These are phyloP conservation scores for Groenewaldozyma salmanticensis DNA, from an alignment of 805 yeast genomes.

Conservation along the genomic window DNA sequence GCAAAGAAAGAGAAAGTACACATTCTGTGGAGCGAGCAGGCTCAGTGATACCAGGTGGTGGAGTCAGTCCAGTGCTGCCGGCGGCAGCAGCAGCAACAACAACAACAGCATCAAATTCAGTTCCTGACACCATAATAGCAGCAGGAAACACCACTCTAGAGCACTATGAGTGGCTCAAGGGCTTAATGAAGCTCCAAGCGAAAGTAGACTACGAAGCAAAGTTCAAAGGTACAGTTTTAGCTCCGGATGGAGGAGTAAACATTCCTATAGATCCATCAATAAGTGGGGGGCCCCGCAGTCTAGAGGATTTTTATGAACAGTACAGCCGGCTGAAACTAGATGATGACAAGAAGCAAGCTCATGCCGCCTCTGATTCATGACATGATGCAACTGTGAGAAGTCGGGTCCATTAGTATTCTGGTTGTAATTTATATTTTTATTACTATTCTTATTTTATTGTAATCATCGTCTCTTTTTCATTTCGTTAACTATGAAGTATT, in stretches of 20 bases:
- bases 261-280: constrained; percentile 7
- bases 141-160: constrained; percentile 4
- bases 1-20: not conserved
- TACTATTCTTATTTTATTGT: no score
- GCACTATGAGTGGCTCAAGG: constrained; percentile 29
- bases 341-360: no score
- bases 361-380: no score
- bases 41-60: constrained; percentile 4
- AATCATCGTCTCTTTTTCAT: no score
- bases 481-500: no score
- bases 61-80: not conserved
- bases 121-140: not conserved
- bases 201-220: constrained; percentile 27
- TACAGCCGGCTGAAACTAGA: no score
- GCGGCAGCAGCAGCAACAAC: constrained; percentile 4
- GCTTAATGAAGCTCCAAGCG: constrained; percentile 23
- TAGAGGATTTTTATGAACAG: constrained; percentile 13
- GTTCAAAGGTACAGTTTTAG: constrained; percentile 25
- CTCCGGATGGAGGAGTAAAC: constrained; percentile 2
- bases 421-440: no score
- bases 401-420: no score
- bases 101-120: constrained; percentile 2
- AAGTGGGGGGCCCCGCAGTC: constrained; percentile 17
- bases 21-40: constrained; percentile 1
- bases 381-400: no score